phyloP scores from a whole-genome alignment of 2,329 filamentous ascomycete genomes.

The Penicillium sp. region DNA sequence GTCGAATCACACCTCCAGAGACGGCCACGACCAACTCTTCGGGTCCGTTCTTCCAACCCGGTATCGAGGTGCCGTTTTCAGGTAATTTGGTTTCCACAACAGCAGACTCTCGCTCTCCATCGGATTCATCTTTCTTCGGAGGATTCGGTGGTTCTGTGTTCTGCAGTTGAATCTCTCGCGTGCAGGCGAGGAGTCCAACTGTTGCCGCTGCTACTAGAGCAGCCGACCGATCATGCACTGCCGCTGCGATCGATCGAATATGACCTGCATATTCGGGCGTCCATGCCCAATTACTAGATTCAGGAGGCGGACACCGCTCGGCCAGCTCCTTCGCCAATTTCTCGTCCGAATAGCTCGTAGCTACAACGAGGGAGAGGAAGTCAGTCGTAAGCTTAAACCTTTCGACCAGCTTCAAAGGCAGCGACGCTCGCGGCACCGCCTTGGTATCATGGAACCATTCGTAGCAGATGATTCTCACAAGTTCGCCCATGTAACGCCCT shows the following conservation, averaged over 20 bases:
- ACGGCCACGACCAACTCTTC: conserved; percentile 74
- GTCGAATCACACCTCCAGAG: conserved; percentile 75
- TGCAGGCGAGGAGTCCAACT: conserved; percentile 68
- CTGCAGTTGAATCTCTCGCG: conserved; percentile 62
- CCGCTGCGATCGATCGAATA: conserved; percentile 67
- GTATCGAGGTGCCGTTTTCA: conserved; percentile 15
- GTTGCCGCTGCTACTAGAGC: conserved; percentile 72
- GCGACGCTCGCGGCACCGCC: conserved; percentile 40
- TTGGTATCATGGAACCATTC: conserved; percentile 61
- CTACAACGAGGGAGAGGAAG: conserved; percentile 70
- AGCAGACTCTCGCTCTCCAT: not conserved
- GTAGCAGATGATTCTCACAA: conserved; percentile 68
- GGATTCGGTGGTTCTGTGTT: conserved; percentile 23
- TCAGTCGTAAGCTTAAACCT: conserved; percentile 68
- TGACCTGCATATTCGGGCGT: conserved; percentile 61
- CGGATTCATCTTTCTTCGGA: not conserved
- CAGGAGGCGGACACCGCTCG: conserved; percentile 55
- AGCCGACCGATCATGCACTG: conserved; percentile 71
- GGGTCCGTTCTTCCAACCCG: conserved; percentile 38
- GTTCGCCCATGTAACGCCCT: conserved; percentile 72
- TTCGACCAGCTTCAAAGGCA: conserved; percentile 59
- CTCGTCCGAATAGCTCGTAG: conserved; percentile 52
- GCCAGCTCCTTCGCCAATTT: conserved; percentile 47
- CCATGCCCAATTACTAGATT: conserved; percentile 59
- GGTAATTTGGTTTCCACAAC: conserved; percentile 12